phyloP scores from a whole-genome alignment of 2,329 filamentous ascomycete species.

The Diaporthe nobilis region DNA sequence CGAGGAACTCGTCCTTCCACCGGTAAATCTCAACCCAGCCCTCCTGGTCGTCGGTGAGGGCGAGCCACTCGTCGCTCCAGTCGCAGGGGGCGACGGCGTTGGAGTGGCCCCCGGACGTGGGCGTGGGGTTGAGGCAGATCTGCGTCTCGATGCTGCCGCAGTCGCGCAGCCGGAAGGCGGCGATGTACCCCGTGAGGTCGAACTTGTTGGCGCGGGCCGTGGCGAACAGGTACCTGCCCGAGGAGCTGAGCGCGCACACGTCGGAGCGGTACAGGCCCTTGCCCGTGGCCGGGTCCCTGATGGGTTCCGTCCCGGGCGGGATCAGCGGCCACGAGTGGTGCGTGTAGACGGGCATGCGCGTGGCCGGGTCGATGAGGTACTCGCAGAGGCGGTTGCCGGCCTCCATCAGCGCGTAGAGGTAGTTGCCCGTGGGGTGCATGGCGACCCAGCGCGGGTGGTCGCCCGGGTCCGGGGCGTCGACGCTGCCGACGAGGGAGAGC shows the following conservation, averaged over 20 bases:
- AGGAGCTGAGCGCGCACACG: conserved; percentile 81
- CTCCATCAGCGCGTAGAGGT: conserved; percentile 91
- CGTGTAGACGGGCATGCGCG: conserved; percentile 84
- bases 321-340: conserved; percentile 83
- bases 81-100: conserved; percentile 89
- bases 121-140: conserved; percentile 85
- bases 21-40: conserved; percentile 91
- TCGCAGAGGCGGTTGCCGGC: conserved; percentile 87
- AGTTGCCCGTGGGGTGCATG: conserved; percentile 82
- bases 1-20: conserved; percentile 86
- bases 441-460: conserved; percentile 93
- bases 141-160: conserved; percentile 82
- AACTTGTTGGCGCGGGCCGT: conserved; percentile 85
- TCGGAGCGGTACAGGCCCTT: conserved; percentile 84
- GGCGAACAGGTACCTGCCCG: conserved; percentile 84
- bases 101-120: conserved; percentile 88
- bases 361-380: conserved; percentile 82
- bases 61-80: conserved; percentile 91
- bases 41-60: conserved; percentile 89
- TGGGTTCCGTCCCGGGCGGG: conserved; percentile 74
- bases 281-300: conserved; percentile 55
- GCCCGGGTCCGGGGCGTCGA: conserved; percentile 77
- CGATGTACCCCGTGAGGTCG: conserved; percentile 84
- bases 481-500: conserved; percentile 75
- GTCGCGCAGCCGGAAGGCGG: conserved; percentile 80